phyloP scores from a whole-genome alignment of 441 rosid species.

The Flueggea neowawraea region DNA sequence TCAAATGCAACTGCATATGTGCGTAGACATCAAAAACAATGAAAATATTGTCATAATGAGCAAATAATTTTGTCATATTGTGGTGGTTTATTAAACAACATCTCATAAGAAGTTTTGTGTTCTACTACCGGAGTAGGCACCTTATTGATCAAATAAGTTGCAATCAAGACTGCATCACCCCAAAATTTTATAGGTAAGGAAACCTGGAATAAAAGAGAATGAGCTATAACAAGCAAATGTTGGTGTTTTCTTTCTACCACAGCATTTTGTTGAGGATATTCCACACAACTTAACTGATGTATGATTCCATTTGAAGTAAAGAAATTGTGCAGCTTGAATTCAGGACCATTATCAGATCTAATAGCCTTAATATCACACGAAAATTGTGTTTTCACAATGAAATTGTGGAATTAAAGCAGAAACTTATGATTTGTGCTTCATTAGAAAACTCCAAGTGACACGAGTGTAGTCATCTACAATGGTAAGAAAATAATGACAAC shows the following conservation, averaged over 20 bases:
- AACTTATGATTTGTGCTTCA: neutral
- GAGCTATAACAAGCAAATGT: neutral
- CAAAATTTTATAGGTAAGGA: neutral
- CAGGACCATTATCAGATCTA: neutral
- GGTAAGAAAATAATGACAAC: neutral
- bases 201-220: neutral
- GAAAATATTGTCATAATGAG: too few species aligned
- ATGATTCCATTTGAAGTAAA: neutral
- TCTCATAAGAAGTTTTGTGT: neutral
- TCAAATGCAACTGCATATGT: conserved; percentile 32
- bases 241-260: conserved; percentile 7
- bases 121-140: neutral
- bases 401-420: neutral
- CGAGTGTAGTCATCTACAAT: neutral
- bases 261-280: conserved; percentile 1
- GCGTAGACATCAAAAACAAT: too few species aligned
- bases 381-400: neutral
- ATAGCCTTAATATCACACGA: neutral
- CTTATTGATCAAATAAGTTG: neutral
- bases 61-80: neutral
- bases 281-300: neutral
- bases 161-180: conserved; percentile 1
- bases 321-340: neutral
- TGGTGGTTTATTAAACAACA: neutral
- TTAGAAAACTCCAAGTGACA: neutral